Base-by-base conservation (phyloP, 2,329 filamentous ascomycete genomes). In the Cylindrodendrum hubeiense region DNA sequence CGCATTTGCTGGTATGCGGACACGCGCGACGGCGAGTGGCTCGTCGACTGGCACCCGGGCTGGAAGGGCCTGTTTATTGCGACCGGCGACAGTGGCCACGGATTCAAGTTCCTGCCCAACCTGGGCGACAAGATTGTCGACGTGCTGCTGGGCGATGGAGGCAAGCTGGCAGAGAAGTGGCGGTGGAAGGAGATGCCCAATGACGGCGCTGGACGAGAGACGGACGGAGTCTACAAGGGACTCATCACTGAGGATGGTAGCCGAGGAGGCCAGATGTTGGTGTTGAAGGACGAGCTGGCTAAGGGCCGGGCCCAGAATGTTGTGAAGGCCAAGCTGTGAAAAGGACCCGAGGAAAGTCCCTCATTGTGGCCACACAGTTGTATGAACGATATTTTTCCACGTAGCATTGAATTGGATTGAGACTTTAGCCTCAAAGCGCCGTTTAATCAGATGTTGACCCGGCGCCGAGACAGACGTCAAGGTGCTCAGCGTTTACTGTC, bases 1-100 rank as follows among this genome's bases (percentile, higher is more conserved):
- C 83, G 90, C 24, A 79, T 93, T 57, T 94, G 91, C 80, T 94
- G 91, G 91, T 94, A 94, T 76, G 89, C 89, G 5, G 91, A 94
- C 79, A 94, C 91, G 71, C 84, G 88, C 8, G 88, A 87, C 19
- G 91, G 88, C 22, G 89, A 94, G 75, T 94, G 92, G 81, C 83
- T 94, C 59, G 84, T 93, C 65, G 87, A 90, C 73, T 89, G 90
- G 77, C 91, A 93, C 72, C 91, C 91, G 0, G 79, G 83, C 17
- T 87, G 87, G 78, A 76, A 83, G 61, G 84, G 85, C 15, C 78
- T 91, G 4, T 91, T 91, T 71, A 72, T 91, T 24, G 87, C 87
- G 0, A 90, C 88, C 0, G 89, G 88, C 3, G 89, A 88, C 57
- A 90, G 87, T 67, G 89, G 89, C 3, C 89, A 91, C 75, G 90